Evolutionary conservation across 495 filamentous ascomycete genomes (phyloP), one percentile per base, ranked within the genome.

Genomic region (Aspergillus olivimuriae): DNA sequence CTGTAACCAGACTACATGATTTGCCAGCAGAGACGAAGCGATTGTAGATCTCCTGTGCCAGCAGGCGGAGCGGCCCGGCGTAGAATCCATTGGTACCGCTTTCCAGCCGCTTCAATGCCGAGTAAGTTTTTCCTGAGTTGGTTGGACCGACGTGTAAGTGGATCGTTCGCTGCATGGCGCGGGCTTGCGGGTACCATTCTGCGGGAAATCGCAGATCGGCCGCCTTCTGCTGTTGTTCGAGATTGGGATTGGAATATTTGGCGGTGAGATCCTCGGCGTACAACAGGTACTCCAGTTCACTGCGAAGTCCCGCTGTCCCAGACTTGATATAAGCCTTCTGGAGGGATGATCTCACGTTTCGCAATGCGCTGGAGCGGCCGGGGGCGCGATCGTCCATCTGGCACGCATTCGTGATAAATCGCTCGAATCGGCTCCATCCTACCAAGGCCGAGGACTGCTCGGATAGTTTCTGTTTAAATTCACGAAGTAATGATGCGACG

Each of bases 51-150:
- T 99, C 94, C 60, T 97, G 89, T 7, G 94, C 94, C 16, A 99
- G 77, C 30, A 99, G 65, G 14, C 94, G 78, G 35, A 99, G 66
- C 0, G 94, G 94, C 2, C 94, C 94, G 24, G 91, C 88, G 57
- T 95, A 99, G 41, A 94, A 80, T 11, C 94, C 94, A 16, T 72
- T 75, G 31, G 81, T 74, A 20, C 83, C 80, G 24, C 76, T 65
- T 60, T 94, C 83, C 7, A 99, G 77, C n/a, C 84, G 76, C 63
- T 95, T 82, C 39, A 99, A 63, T 3, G 94, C 94, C 59, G 89
- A 83, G 62, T 97, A 97, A 2, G 94, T 99, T 66, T 99, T 99
- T 43, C 94, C 94, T 4, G 90, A 96, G 64, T 99, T 99, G 2
- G 94, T 99, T 0, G 94, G 94, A 1, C 94, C 94, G 34, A 99